Base-by-base conservation (phyloP, 768 basidiomycete genomes). In the Aureoboletus auriporus region DNA sequence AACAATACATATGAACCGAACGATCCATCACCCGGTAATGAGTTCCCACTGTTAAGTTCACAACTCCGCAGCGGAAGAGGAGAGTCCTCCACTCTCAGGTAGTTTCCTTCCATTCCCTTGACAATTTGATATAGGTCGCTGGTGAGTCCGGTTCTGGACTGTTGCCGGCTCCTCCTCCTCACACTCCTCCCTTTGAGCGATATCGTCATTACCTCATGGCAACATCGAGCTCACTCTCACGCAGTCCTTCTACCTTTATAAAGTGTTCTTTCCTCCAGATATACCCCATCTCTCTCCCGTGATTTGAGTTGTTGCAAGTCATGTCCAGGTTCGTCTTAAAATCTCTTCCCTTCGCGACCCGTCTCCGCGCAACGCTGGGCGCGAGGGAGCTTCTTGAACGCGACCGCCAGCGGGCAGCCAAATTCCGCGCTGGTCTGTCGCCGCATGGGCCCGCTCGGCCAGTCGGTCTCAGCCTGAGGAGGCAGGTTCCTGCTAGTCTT, bases 321-420 rank as follows among this genome's bases (percentile, higher is more conserved):
- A 76, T 77, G 74, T 66, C 75, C 37, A 62, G 56, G 56, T 46
- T 61, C 38, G 50, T 71, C 17, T 57, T 71, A 52, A 67, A 62
- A 39, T 63, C 72, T 6, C 44, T 79, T 39, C 76, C 74, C 27
- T 78, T 82, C 64, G 59, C 69, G 20, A 69, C 76, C 34, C 71
- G 71, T 53, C 45, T 82, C 57, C 54, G 63, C 60, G 51, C 54
- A 27, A 47, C 57, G 52, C 51, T 66, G n/a, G 72, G 74, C 38
- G 77, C 72, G 14, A 71, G 64, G 56, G 70, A 77, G 30, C 69
- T 83, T 53, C 63, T 82, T 39, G 71, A 75, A 27, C 74, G 75
- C 59, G 80, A 83, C 62, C 67, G 70, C 51, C 71, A 71, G 39
- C 75, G 82, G 13, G 80, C 81, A 10, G 63, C 72, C 63, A 83